These are phyloP conservation scores for Pterula multifida DNA, from an alignment of 1,284 basidiomycete species.

Conservation along the genomic window DNA sequence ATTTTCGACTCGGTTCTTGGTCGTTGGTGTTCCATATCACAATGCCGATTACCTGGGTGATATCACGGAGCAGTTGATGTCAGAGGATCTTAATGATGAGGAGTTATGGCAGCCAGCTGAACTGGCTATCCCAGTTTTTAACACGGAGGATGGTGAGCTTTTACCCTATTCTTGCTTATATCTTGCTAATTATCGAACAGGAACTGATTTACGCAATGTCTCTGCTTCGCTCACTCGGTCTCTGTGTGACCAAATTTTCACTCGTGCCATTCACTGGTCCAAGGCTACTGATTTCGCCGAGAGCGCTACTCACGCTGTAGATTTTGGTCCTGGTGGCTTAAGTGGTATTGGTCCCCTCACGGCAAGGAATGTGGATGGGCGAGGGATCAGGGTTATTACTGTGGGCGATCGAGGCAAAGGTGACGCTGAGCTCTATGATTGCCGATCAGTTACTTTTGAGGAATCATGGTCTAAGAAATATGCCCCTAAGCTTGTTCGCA, in stretches of 20 bases:
- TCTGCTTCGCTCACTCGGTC: conserved; percentile 65
- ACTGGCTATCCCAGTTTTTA: conserved; percentile 77
- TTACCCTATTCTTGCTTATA: conserved; percentile 6
- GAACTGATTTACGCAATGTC: conserved; percentile 67
- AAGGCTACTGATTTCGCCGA: conserved; percentile 84
- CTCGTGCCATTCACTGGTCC: conserved; percentile 84
- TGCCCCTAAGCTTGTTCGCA: conserved; percentile 79
- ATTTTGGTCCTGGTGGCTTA: conserved; percentile 92
- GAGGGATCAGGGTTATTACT: conserved; percentile 83
- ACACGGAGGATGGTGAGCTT: conserved; percentile 83
- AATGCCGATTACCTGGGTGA: conserved; percentile 67
- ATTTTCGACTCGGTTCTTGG: conserved; percentile 89
- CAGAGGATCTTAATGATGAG: conserved; percentile 65
- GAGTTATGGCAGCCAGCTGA: conserved; percentile 75
- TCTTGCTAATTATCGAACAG: conserved; percentile 29
- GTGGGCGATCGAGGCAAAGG: conserved; percentile 80
- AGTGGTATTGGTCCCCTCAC: conserved; percentile 91
- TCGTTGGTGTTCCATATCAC: conserved; percentile 93
- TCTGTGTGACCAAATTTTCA: conserved; percentile 90
- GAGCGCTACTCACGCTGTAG: conserved; percentile 86
- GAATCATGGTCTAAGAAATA: conserved; percentile 88
- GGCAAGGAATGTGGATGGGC: conserved; percentile 83
- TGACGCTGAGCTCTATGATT: conserved; percentile 75
- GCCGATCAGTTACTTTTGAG: conserved; percentile 60
- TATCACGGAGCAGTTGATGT: conserved; percentile 64